phyloP scores from a whole-genome alignment of 176 grass and related monocot genomes.

The Melocanna baccifera region DNA sequence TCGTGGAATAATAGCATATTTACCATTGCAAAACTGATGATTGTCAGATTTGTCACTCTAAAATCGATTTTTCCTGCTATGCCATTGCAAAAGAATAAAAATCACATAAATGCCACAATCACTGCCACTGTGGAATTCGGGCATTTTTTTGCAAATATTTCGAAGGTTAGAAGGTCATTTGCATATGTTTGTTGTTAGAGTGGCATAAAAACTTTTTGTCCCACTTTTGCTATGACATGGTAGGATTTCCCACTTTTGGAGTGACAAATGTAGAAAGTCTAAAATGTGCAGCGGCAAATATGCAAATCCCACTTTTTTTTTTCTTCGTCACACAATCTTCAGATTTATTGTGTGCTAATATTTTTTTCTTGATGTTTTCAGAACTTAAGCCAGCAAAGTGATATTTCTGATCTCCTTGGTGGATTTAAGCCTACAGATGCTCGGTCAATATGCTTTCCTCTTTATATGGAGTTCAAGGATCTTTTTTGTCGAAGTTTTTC shows the following conservation, averaged over 20 bases:
- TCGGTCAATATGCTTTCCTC: conserved; percentile 71
- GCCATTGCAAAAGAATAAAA: neutral
- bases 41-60: neutral
- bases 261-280: neutral
- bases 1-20: neutral
- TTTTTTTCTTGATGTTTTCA: conserved; percentile 37
- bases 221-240: neutral
- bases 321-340: neutral
- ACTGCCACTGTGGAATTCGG: neutral
- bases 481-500: conserved; percentile 67
- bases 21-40: neutral
- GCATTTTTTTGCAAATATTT: conserved; percentile 6
- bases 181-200: neutral
- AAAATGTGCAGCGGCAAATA: neutral
- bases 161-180: neutral
- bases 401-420: conserved; percentile 92
- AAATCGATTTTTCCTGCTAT: conserved; percentile 1
- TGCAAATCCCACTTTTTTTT: neutral
- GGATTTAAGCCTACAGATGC: conserved; percentile 91
- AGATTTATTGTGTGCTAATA: conserved; percentile 8
- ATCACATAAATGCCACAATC: neutral
- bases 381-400: conserved; percentile 98
- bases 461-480: conserved; percentile 81
- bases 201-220: neutral
- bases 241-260: neutral